Evolutionary conservation across 2,329 filamentous ascomycete genomes (phyloP).

Genomic region (Ascochyta viciae-villosae): DNA sequence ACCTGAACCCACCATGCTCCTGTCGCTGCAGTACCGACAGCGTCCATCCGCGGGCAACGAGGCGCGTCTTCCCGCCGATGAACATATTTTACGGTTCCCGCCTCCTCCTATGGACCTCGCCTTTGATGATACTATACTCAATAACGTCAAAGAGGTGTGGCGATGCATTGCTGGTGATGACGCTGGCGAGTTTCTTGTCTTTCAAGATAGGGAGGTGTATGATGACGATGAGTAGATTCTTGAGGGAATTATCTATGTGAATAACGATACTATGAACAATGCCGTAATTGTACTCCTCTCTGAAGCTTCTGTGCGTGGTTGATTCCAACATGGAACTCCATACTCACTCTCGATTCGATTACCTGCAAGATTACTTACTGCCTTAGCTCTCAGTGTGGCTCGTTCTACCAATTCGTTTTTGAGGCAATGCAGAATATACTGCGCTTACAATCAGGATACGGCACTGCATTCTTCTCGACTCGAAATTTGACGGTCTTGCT

Average conservation of each 20-base stretch:
- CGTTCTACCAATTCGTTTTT: too few relatives aligned
- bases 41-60: constrained; percentile 29
- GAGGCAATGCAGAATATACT: too few relatives aligned
- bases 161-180: constrained; percentile 64
- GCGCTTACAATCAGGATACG: too few relatives aligned
- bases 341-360: too few relatives aligned
- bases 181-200: constrained; percentile 72
- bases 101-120: constrained; percentile 69
- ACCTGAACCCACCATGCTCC: constrained; percentile 54
- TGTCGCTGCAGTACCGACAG: constrained; percentile 63
- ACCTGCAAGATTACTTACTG: too few relatives aligned
- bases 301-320: too few relatives aligned
- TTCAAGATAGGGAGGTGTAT: constrained; percentile 76
- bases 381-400: too few relatives aligned
- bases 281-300: too few relatives aligned
- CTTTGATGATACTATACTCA: constrained; percentile 75
- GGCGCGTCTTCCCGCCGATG: constrained; percentile 43
- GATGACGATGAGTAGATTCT: constrained; percentile 56
- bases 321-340: too few relatives aligned
- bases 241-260: not conserved
- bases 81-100: constrained; percentile 63
- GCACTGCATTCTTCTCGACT: too few relatives aligned
- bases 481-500: too few relatives aligned
- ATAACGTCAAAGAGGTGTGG: constrained; percentile 75
- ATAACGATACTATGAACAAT: too few relatives aligned